Evolutionary conservation across 2,329 filamentous ascomycete species (phyloP), one percentile per base, ranked within the genome.

Genomic region (Colletotrichum coccodes): DNA sequence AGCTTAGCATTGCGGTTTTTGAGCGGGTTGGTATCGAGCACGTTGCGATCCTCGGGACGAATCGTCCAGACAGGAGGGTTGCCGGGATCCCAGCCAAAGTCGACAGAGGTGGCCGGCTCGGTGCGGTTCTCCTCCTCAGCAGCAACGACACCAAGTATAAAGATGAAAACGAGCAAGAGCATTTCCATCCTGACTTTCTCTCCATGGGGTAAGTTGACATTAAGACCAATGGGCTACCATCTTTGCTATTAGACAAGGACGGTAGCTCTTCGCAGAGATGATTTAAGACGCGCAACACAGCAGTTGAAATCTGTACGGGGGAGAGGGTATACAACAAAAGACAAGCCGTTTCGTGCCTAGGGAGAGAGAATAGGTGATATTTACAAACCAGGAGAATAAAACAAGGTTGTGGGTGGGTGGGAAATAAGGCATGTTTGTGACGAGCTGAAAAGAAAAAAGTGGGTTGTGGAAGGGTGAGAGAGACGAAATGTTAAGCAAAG

Each of bases 41-140:
- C 12, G 6, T 46, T n/a, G 2, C 18, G 61, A 4, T 68, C 46
- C 2, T 58, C 52, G 0, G 50, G 50, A 12, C 59, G 64, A 7
- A 58, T 30, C n/a, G 64, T 12, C 64, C 64, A 67, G 42, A 50
- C 18, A 11, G 64, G 59, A 52, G 59, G 59, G 6, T 57, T 14
- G n/a, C 21, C 44, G 6, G 38, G 21, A 30, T 56, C 60, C 42
- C 59, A 58, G 59, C 46, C 28, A 8, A 44, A 14, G 2, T 28
- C 18, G 8, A n/a, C 6, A 12, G 42, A 16, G 26, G 28, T 7
- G 30, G 2, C 16, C 16, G n/a, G n/a, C n/a, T n/a, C n/a, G n/a
- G n/a, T n/a, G n/a, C n/a, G n/a, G n/a, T n/a, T n/a, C n/a, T n/a
- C n/a, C n/a, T n/a, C n/a, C n/a, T n/a, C n/a, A n/a, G 9, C 44